Conservation (phyloP, 257 asterid genomes). For the Asclepias syriaca region DNA sequence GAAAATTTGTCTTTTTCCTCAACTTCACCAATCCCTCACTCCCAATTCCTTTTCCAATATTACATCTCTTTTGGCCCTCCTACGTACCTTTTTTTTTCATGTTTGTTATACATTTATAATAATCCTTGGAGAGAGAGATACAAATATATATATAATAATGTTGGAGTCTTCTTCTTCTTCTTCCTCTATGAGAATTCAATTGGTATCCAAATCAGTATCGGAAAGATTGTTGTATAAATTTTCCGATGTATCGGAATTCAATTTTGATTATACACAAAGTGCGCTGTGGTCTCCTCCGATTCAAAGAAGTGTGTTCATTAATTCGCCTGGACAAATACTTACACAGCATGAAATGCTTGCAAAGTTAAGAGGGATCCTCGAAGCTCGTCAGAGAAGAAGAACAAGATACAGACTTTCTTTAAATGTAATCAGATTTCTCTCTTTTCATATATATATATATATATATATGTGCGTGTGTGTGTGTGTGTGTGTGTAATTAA, state of each 20-base stretch:
- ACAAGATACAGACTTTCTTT: slow-evolving; percentile 47
- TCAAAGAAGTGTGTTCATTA: slow-evolving; percentile 48
- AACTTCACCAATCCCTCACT: slow-evolving; percentile 23
- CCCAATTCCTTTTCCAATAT: slow-evolving; percentile 10
- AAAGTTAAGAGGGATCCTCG: slow-evolving; percentile 41
- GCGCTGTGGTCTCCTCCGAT: slow-evolving; percentile 87
- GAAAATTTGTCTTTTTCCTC: slow-evolving; percentile 1
- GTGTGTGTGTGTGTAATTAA: neutral
- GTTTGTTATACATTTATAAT: no score
- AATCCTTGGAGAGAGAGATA: no score
- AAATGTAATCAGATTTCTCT: slow-evolving; percentile 26
- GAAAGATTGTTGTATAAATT: slow-evolving; percentile 55
- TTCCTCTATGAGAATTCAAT: slow-evolving; percentile 39
- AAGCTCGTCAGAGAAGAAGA: slow-evolving; percentile 25
- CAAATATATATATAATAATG: no score
- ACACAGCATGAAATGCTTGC: slow-evolving; percentile 40
- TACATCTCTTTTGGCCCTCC: neutral
- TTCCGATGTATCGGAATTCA: slow-evolving; percentile 60
- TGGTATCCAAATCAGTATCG: slow-evolving; percentile 71
- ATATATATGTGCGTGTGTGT: no score
- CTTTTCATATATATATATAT: no score
- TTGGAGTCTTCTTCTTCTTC: neutral
- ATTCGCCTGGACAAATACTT: slow-evolving; percentile 47
- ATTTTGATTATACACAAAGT: slow-evolving; percentile 63
- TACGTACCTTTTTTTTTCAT: neutral